Conservation (phyloP, 2,329 filamentous ascomycete genomes). For the Monosporascus sp. region DNA sequence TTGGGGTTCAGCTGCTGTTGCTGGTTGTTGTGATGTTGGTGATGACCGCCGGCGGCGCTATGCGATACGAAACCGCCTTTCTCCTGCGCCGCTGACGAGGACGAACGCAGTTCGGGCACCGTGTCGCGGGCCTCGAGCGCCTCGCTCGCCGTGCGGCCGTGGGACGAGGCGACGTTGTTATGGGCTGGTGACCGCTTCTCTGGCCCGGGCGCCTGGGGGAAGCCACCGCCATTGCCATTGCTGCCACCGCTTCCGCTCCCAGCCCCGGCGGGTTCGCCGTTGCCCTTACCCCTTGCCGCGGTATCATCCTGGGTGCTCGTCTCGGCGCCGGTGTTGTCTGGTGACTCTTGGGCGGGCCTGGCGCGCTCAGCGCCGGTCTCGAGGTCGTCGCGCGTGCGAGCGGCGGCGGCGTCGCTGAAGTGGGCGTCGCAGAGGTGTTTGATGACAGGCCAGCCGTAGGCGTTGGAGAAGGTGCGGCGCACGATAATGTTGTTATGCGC, state of each 20-base stretch:
- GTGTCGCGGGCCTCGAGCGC: slow-evolving; percentile 38
- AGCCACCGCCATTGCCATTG: no score
- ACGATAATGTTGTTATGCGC: slow-evolving; percentile 99
- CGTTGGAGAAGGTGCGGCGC: slow-evolving; percentile 92
- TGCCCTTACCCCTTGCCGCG: not conserved
- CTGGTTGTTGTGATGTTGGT: not conserved
- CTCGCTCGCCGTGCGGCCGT: slow-evolving; percentile 24
- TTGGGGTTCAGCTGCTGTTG: not conserved
- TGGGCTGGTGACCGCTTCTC: no score
- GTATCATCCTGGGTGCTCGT: slow-evolving; percentile 37
- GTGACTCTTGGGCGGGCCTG: slow-evolving; percentile 49
- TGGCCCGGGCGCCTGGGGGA: no score
- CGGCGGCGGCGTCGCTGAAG: slow-evolving; percentile 71
- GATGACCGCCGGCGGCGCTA: slow-evolving; percentile 8
- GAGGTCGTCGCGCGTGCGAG: slow-evolving; percentile 61
- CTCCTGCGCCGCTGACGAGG: slow-evolving; percentile 11
- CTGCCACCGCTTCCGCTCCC: no score
- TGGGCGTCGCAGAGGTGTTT: slow-evolving; percentile 94
- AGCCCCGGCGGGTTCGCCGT: not conserved
- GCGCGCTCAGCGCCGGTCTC: slow-evolving; percentile 67
- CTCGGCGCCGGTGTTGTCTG: slow-evolving; percentile 62
- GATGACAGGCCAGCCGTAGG: slow-evolving; percentile 94
- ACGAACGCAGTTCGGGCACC: slow-evolving; percentile 40
- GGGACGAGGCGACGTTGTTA: not conserved
- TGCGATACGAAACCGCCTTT: slow-evolving; percentile 14